A percentile compares a stretch with the other conserved stretches of the same genome.
phyloP scores from a whole-genome alignment of 495 filamentous ascomycete species.

The Bathelium albidoporum region DNA sequence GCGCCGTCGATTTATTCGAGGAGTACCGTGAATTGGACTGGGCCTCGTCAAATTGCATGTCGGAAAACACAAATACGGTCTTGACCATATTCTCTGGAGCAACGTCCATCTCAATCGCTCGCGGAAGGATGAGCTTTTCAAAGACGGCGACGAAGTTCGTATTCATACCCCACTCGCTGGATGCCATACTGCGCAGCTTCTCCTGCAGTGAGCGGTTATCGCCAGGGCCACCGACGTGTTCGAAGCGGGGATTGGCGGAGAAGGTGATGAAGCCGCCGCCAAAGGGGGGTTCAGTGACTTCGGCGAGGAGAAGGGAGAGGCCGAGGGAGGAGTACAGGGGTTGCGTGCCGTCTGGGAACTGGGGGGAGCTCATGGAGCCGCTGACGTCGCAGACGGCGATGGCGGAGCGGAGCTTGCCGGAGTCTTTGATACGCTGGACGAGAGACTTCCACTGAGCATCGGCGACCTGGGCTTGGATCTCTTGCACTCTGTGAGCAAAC shows the following conservation, averaged over 20 bases:
- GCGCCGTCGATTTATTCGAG: too few species aligned
- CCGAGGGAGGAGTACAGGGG: conserved; percentile 39
- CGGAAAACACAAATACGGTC: conserved; percentile 39
- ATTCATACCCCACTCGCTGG: conserved; percentile 26
- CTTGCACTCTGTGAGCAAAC: conserved; percentile 11
- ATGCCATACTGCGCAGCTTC: conserved; percentile 22
- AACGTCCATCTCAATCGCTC: conserved; percentile 32
- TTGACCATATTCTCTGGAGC: conserved; percentile 39
- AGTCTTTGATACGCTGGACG: conserved; percentile 38
- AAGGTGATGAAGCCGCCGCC: conserved; percentile 40
- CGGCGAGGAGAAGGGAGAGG: conserved; percentile 37
- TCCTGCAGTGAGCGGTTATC: conserved; percentile 24
- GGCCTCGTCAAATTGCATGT: conserved; percentile 40
- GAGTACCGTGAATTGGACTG: conserved; percentile 6
- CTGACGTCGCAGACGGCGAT: conserved; percentile 41
- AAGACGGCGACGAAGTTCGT: conserved; percentile 41
- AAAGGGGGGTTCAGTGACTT: conserved; percentile 36
- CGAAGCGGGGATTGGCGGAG: conserved; percentile 22
- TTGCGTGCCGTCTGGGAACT: conserved; percentile 31
- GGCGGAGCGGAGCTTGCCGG: conserved; percentile 32
- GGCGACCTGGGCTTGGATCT: conserved; percentile 21
- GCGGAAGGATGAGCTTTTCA: conserved; percentile 34
- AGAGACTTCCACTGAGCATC: conserved; percentile 40
- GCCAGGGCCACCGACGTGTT: conserved; percentile 24
- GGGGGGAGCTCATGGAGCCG: conserved; percentile 31